Conservation (phyloP, 1,284 basidiomycete species). For the Ceratobasidium sp. region DNA sequence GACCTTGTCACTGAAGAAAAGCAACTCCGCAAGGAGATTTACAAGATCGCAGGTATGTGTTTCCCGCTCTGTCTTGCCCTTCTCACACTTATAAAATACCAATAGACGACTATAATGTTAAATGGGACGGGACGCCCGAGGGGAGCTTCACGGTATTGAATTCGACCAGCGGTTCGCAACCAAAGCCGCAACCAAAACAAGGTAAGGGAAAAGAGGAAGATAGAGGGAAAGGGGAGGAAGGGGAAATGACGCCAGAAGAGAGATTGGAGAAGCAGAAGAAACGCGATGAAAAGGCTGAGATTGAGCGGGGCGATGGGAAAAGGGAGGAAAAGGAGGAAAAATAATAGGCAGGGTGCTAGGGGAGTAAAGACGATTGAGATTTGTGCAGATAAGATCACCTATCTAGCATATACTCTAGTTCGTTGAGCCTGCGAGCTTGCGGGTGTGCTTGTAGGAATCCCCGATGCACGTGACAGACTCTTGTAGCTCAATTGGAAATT, state of each 20-base stretch:
- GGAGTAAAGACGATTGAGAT: no score
- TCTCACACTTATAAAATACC: constrained; percentile 47
- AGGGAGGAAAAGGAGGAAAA: background rate
- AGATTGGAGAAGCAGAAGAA: constrained; percentile 33
- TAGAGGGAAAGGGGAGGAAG: constrained; percentile 1
- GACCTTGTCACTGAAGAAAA: constrained; percentile 68
- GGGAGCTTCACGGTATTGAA: constrained; percentile 17
- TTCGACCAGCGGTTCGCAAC: constrained; percentile 47
- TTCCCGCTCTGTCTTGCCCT: background rate
- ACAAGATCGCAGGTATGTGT: constrained; percentile 62
- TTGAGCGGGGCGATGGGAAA: constrained; percentile 22
- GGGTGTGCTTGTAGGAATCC: no score
- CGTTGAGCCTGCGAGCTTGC: no score
- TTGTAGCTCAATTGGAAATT: no score
- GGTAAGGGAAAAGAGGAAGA: constrained; percentile 16
- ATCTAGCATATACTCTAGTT: no score
- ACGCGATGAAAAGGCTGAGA: constrained; percentile 32
- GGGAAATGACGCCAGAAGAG: constrained; percentile 39
- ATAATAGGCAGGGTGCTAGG: no score
- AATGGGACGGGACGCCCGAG: constrained; percentile 56
- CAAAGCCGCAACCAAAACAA: constrained; percentile 9
- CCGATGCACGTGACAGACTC: no score
- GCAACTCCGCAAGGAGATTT: constrained; percentile 66
- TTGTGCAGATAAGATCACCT: no score
- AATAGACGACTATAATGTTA: constrained; percentile 66